Evolutionary conservation across 2,329 filamentous ascomycete species (phyloP), one percentile per base, ranked within the genome.

Genomic region (Alternaria rosae): DNA sequence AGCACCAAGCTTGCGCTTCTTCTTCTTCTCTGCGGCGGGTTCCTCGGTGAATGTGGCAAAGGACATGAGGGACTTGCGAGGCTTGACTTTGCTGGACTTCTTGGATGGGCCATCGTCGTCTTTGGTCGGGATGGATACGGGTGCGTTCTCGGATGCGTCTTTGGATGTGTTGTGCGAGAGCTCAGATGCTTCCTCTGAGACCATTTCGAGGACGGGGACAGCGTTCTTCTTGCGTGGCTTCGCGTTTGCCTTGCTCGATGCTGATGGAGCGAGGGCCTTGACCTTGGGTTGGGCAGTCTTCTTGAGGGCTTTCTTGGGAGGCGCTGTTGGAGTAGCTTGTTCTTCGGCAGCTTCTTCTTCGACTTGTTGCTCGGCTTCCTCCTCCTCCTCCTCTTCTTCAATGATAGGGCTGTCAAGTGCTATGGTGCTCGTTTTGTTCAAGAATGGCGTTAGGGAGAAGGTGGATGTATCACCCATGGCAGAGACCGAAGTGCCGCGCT

Each of bases 361-460:
- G 20, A 3, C 35, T 10, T 30, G 11, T 28, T 58, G 47, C 17
- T 71, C 66, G 23, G 72, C 73, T 42, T 76, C 76, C 12, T 71
- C 68, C 0, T 50, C 44, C 4, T 57, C 21, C 20, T 64, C 61
- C 9, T 73, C 67, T 35, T 76, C 74, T 42, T 77, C 77, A n/a
- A 76, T 70, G 28, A 79, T 82, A 28, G 79, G 78, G 60, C 70
- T 78, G 25, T 82, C 82, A 7, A 82, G 80, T n/a, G 81, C 79
- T 13, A 90, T 81, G 66, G 84, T 89, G 63, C 85, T 88, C 25
- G 88, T 90, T 53, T 90, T 88, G 78, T 94, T 97, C 64, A 98
- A 84, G 82, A 97, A 97, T 0, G 94, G 94, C 0, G 94, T 98
- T 66, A 97, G 93, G 5, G 93, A 97, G 79, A 98, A 97, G 3